Evolutionary conservation across 2,329 filamentous ascomycete species (phyloP), one percentile per base, ranked within the genome.

Genomic region (Monosporascus cannonballus): DNA sequence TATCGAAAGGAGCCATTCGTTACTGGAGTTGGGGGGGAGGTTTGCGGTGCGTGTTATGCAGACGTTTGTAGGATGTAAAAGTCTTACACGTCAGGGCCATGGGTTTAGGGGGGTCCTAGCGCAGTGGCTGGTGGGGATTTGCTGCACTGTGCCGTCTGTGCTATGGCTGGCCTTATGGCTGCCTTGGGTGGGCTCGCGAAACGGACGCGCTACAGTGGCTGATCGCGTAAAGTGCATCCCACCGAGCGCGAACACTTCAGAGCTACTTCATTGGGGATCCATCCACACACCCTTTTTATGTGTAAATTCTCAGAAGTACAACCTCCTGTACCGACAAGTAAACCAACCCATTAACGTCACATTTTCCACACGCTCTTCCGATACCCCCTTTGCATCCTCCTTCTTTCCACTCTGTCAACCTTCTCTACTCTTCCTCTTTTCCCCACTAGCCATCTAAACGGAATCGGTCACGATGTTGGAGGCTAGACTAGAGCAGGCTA

Each of bases 401-500:
- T 42, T 41, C 36, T 18, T 37, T 39, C 45, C 47, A 24, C 38
- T 37, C 25, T 15, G 25, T 49, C 24, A 45, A 48, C 37, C 24
- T 14, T 34, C 11, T 0, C 11, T 34, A 34, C 20, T 25, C 17
- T 48, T 38, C 38, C n/a, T 49, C 2, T 25, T 18, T 18, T 3
- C 2, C 44, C 20, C 8, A 44, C n/a, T 30, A 51, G 45, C 24
- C 25, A 42, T 47, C 22, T 47, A 45, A 54, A 18, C 27, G 52
- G 41, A 52, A 51, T 51, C 51, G 45, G 56, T 67, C 78, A 77
- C 70, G 59, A 83, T 97, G 93, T 85, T 99, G 78, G 94, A 99
- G 83, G 94, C 94, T 84, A 89, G 92, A 76, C 83, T 99, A 74
- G 89, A 94, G 72, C 92, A 97, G 81, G 93, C 95, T 58, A 81